Base-by-base conservation (phyloP, 352 stramenopile species). In the Phytophthora uliginosa region DNA sequence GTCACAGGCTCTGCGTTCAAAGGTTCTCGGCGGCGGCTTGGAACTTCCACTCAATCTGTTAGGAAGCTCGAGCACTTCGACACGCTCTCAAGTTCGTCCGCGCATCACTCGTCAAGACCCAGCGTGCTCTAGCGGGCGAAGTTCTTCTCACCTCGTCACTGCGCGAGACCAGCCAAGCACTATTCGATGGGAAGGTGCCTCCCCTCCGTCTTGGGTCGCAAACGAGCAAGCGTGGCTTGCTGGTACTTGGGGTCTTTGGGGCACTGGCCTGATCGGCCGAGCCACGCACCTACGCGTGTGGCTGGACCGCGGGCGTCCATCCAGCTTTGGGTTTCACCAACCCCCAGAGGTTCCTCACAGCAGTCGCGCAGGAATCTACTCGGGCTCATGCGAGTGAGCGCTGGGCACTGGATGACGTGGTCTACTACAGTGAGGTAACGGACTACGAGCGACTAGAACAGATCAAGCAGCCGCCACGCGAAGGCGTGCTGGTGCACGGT, bases 361-460 rank as follows among this genome's bases (percentile, higher is more conserved):
- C 86, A 1, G 87, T 95, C 66, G 82, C 82, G 0, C 88, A 96
- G 69, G 89, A 96, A 52, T 79, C 91, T 4, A 86, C 84, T 22
- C 79, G 85, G 18, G 76, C 90, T n/a, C 86, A 95, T 65, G 80
- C 81, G 13, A 89, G 71, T 52, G 87, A 95, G 38, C 84, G 85
- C 10, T 96, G 89, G 89, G 84, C 86, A 4, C 81, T 96, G 24
- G 88, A 95, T 58, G 86, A 95, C 31, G 79, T 95, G 26, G 79
- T 93, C 17, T 92, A 91, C 57, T 86, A 95, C 72, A 93, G 85
- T 38, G 88, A 94, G 66, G 86, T 94, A 61, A 94, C 85, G 7
- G 88, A 95, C 71, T 94, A 93, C 72, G 86, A 94, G 45, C 74
- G 83, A 45, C 73, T 90, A 18, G 88, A 95, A 63, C 84, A 93